Conservation (phyloP, 257 asterid species). For the Capsicum chinense region DNA sequence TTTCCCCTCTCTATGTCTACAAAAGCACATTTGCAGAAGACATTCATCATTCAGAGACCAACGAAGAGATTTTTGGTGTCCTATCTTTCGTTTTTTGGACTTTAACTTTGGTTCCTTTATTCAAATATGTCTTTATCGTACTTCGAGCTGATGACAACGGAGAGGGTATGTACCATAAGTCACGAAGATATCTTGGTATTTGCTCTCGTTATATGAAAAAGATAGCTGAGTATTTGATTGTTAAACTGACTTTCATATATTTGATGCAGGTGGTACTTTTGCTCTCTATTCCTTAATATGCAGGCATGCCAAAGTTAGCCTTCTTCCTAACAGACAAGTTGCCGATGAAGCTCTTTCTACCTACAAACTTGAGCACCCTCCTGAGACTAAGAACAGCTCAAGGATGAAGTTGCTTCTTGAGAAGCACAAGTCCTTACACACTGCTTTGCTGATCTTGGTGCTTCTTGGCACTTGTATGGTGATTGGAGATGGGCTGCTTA, state of each 20-base stretch:
- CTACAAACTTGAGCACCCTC: constrained; percentile 77
- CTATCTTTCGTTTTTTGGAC: constrained; percentile 97
- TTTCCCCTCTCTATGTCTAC: constrained; percentile 96
- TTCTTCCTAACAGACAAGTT: constrained; percentile 84
- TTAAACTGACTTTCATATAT: constrained; percentile 28
- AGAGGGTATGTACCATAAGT: constrained; percentile 64
- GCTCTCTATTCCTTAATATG: constrained; percentile 93
- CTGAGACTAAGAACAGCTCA: constrained; percentile 61
- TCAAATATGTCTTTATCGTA: constrained; percentile 84
- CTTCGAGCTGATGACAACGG: constrained; percentile 98
- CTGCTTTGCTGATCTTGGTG: constrained; percentile 80
- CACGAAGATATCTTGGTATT: neutral
- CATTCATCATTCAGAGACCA: constrained; percentile 89
- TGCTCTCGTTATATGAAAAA: neutral
- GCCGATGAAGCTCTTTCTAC: constrained; percentile 94
- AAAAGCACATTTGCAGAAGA: constrained; percentile 98
- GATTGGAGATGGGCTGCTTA: constrained; percentile 95
- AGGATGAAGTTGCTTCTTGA: constrained; percentile 80
- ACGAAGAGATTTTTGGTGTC: constrained; percentile 92
- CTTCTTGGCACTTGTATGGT: constrained; percentile 99
- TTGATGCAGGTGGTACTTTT: constrained; percentile 91
- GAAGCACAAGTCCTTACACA: constrained; percentile 78
- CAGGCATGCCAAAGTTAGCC: constrained; percentile 96
- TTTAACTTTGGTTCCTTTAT: constrained; percentile 83
- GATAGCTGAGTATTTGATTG: neutral